Base-by-base conservation (phyloP, 1,139 yeast species). In the Yamadazyma jaroonii region DNA sequence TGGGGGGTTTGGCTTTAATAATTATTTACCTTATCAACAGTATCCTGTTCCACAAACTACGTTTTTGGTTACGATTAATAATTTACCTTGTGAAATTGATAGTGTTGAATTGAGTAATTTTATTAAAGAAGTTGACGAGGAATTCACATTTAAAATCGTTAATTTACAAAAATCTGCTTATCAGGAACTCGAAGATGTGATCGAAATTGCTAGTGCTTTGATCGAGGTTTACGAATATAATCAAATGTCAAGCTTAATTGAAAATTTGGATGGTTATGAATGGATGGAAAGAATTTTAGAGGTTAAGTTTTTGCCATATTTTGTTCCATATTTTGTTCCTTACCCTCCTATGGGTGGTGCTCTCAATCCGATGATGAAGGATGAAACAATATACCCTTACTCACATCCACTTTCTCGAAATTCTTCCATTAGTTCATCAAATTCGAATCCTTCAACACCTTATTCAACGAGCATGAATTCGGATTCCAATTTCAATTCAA, bases 211-310 rank as follows among this genome's bases (percentile, higher is more conserved):
- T 21, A 31, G 24, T 10, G 47, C 53, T 6, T 29, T 48, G 22
- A 29, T 59, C 13, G 54, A 54, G 40, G 36, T 49, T 6, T 35
- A 37, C 11, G 48, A 51, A 25, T 50, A 52, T 46, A 37, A 42
- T 4, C 39, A 50, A 10, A 46, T 50, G 31, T 26, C 28, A 17
- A 41, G 38, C 15, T 38, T 60, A 10, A 38, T 55, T 17, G 57
- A 55, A 7, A 43, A 38, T 2, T 44, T 62, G 33, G 50, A 61
- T 40, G 67, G 66, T 1, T 56, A 51, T 40, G 54, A 54, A 31
- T 61, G 62, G 63, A 32, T 37, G 6, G 49, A 46, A 5, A 46
- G 44, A 27, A 44, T 43, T 4, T 40, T 61, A 32, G 57, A 56
- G 13, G 63, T 49, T 13, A 39, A 39, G 25, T 30, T 46, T 20